phyloP scores from a whole-genome alignment of 805 yeast species.

The Saccharomyces jurei region DNA sequence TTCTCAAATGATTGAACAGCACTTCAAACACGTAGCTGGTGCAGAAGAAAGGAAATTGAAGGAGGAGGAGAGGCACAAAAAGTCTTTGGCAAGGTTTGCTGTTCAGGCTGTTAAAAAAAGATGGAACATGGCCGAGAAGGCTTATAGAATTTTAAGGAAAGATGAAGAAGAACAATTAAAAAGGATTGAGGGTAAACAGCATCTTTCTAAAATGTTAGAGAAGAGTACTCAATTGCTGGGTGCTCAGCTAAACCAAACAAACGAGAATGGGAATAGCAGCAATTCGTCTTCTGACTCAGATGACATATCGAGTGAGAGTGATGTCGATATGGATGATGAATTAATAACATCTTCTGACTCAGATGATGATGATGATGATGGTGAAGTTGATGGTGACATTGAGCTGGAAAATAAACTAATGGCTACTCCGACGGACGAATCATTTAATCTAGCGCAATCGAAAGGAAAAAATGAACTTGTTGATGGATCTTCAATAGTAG shows the following conservation, averaged over 20 bases:
- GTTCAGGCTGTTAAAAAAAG: conserved; percentile 79
- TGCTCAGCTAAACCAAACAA: conserved; percentile 55
- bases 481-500: background rate
- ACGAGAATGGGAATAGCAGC: conserved; percentile 4
- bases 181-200: conserved; percentile 75
- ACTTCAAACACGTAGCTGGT: conserved; percentile 78
- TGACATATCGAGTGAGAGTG: conserved; percentile 13
- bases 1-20: conserved; percentile 75
- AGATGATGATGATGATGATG: conserved; percentile 20
- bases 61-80: conserved; percentile 64
- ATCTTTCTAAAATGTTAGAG: conserved; percentile 77
- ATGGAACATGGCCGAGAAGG: conserved; percentile 86
- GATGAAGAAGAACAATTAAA: conserved; percentile 74
- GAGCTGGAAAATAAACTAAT: background rate
- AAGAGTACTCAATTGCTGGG: conserved; percentile 86
- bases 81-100: conserved; percentile 68
- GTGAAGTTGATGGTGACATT: conserved; percentile 13
- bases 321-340: conserved; percentile 2
- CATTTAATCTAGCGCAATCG: conserved; percentile 39
- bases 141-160: conserved; percentile 61
- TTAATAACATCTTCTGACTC: background rate
- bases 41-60: conserved; percentile 76
- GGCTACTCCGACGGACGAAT: conserved; percentile 7
- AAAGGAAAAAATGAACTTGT: conserved; percentile 35
- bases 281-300: conserved; percentile 1